Evolutionary conservation across 2,329 filamentous ascomycete species (phyloP).

Genomic region (Neoarthrinium moseri): DNA sequence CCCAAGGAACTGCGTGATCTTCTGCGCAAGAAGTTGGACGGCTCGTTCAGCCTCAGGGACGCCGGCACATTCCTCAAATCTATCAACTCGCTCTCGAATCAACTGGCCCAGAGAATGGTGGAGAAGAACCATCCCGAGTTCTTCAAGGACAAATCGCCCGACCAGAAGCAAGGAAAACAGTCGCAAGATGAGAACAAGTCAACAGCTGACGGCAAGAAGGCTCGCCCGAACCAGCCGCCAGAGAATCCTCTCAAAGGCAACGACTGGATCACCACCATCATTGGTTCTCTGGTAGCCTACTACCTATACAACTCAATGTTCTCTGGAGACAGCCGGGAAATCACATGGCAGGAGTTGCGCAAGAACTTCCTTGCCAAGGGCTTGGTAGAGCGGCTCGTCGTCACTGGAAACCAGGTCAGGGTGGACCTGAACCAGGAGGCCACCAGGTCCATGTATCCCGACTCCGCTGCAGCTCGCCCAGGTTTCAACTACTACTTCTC

Average conservation of each 20-base stretch:
- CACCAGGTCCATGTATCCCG: conserved; percentile 69
- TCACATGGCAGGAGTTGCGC: conserved; percentile 96
- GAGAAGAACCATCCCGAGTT: not conserved
- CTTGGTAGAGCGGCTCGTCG: conserved; percentile 86
- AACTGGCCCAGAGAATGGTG: conserved; percentile 12
- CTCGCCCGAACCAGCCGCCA: not conserved
- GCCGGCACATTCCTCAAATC: conserved; percentile 15
- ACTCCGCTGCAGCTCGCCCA: conserved; percentile 65
- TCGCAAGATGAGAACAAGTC: conserved; percentile 1
- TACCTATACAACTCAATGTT: conserved; percentile 43
- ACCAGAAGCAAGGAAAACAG: not conserved
- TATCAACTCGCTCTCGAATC: conserved; percentile 14
- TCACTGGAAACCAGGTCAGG: conserved; percentile 74
- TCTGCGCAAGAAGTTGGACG: conserved; percentile 12
- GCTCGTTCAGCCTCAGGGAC: conserved; percentile 10
- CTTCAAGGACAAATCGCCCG: not conserved
- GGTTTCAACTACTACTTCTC: conserved; percentile 89
- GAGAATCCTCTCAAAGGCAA: conserved; percentile 17
- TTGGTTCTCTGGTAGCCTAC: conserved; percentile 43
- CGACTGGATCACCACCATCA: conserved; percentile 48
- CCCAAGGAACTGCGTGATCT: conserved; percentile 16
- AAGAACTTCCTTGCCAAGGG: conserved; percentile 95
- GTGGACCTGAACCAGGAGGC: conserved; percentile 79
- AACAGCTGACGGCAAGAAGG: not conserved
- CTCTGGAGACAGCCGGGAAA: conserved; percentile 61